A percentile compares a stretch with the other conserved stretches of the same genome.
These are phyloP conservation scores for Apophysomyces elegans DNA, from an alignment of 371 early-diverging fungal species.

Conservation along the genomic window DNA sequence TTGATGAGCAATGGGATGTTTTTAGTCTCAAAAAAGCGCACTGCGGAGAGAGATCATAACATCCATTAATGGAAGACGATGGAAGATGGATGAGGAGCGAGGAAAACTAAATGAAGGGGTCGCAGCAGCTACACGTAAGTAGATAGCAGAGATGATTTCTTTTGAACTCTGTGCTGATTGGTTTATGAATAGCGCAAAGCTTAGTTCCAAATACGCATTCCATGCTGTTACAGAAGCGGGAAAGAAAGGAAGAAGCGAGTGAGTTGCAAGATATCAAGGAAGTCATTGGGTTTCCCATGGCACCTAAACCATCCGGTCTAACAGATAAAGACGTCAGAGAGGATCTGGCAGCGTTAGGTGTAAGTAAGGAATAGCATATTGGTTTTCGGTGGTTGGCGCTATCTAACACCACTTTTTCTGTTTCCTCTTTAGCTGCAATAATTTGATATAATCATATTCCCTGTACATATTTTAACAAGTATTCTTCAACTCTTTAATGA, in stretches of 20 bases:
- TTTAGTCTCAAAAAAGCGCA: constrained; percentile 45
- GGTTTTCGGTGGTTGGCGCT: constrained; percentile 3
- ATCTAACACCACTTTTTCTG: no score
- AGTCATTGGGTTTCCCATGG: constrained; percentile 50
- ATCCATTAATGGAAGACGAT: constrained; percentile 31
- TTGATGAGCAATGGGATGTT: background rate
- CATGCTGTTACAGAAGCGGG: constrained; percentile 40
- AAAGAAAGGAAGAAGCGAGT: constrained; percentile 42
- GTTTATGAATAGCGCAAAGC: constrained; percentile 11
- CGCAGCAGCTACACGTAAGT: constrained; percentile 9
- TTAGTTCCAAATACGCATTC: constrained; percentile 34
- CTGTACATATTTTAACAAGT: no score
- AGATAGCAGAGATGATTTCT: background rate
- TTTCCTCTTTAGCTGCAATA: no score
- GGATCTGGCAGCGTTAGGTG: constrained; percentile 49
- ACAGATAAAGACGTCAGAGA: constrained; percentile 46
- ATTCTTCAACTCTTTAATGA: no score
- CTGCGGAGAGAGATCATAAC: constrained; percentile 31
- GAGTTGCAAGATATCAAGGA: constrained; percentile 53
- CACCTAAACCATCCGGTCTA: constrained; percentile 42
- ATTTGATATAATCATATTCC: no score
- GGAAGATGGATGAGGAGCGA: constrained; percentile 35
- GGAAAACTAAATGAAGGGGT: constrained; percentile 27
- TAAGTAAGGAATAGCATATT: constrained; percentile 9
- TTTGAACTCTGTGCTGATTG: background rate